phyloP scores from a whole-genome alignment of 768 basidiomycete genomes.

The Lactarius evosmus region DNA sequence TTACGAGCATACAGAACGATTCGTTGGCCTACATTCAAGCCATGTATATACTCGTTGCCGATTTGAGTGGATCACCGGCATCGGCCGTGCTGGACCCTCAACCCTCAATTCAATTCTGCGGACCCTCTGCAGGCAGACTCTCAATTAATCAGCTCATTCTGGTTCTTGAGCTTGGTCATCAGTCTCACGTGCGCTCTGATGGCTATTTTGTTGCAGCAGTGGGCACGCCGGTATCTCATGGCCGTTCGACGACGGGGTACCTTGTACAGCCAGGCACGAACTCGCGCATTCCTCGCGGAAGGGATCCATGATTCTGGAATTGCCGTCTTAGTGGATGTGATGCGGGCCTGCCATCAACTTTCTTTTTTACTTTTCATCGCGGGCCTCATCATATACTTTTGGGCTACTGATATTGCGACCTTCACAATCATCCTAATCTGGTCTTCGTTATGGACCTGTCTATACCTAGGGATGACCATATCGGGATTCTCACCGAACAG shows the following conservation, averaged over 20 bases:
- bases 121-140: no score
- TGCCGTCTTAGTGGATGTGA: background rate
- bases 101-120: no score
- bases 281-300: background rate
- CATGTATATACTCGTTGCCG: slow-evolving; percentile 1
- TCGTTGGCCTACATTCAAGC: slow-evolving; percentile 1
- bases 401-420: background rate
- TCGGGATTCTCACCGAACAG: background rate
- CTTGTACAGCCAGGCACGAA: background rate
- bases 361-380: background rate
- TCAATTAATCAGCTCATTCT: background rate
- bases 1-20: no score
- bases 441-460: background rate
- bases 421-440: background rate
- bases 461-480: background rate
- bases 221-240: background rate
- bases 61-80: no score
- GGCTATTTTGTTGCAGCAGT: background rate
- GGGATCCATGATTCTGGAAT: background rate
- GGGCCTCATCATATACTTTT: background rate
- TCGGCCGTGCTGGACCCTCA: no score
- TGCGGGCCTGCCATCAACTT: background rate
- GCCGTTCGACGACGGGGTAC: background rate
- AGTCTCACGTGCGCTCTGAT: background rate
- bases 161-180: background rate